These are phyloP conservation scores for Pseudopyrenochaeta lycopersici DNA, from an alignment of 2,329 filamentous ascomycete species.

Conservation along the genomic window DNA sequence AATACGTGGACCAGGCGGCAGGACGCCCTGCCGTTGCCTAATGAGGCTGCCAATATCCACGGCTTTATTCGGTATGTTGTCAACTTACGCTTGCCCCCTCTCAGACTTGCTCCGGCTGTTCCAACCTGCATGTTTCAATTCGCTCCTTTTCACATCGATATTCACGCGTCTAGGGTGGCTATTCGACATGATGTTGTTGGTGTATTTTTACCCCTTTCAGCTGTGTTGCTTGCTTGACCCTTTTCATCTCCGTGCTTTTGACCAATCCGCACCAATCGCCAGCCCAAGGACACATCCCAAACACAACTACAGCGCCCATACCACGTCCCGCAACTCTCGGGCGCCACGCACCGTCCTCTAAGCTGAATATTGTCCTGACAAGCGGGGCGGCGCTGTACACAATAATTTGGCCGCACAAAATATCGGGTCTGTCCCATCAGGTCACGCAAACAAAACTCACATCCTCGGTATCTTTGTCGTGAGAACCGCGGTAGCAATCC, in stretches of 20 bases:
- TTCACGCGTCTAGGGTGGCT: too few relatives aligned
- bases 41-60: too few relatives aligned
- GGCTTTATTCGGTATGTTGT: too few relatives aligned
- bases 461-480: conserved; percentile 5
- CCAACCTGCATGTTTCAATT: too few relatives aligned
- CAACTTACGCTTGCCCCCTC: too few relatives aligned
- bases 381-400: not conserved
- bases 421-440: conserved; percentile 3
- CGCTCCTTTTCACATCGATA: too few relatives aligned
- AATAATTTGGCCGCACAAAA: not conserved
- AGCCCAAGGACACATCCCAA: not conserved
- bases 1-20: too few relatives aligned
- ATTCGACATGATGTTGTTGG: too few relatives aligned
- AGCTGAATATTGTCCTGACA: not conserved
- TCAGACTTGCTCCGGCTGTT: too few relatives aligned
- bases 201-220: not conserved
- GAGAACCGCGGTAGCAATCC: not conserved
- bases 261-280: not conserved
- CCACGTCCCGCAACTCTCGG: not conserved
- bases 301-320: not conserved
- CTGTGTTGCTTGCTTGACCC: not conserved
- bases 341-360: not conserved
- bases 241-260: not conserved
- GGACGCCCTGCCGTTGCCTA: too few relatives aligned
- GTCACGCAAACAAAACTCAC: not conserved